Evolutionary conservation across 2,329 filamentous ascomycete species (phyloP).

Genomic region (Nakataea oryzae): DNA sequence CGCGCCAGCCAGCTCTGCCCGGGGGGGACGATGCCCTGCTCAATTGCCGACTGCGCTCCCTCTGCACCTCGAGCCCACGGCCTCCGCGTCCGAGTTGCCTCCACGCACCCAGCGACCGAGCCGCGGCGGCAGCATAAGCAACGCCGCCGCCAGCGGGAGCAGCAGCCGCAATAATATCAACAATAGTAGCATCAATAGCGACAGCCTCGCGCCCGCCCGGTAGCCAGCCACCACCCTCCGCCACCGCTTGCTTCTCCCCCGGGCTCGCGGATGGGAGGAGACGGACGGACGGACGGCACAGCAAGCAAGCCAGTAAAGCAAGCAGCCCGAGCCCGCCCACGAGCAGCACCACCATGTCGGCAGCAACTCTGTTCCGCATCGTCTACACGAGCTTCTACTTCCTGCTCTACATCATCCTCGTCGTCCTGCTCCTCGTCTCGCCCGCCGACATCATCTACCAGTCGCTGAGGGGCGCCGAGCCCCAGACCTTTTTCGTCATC

Average conservation of each 20-base stretch:
- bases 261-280: background rate
- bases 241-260: no score
- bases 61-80: background rate
- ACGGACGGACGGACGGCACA: background rate
- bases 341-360: slow-evolving; percentile 24
- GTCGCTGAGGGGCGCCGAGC: slow-evolving; percentile 33
- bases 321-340: background rate
- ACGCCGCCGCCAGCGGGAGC: no score
- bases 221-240: no score
- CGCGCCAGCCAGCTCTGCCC: background rate
- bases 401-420: slow-evolving; percentile 61
- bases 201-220: background rate
- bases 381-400: slow-evolving; percentile 74
- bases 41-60: background rate
- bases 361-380: slow-evolving; percentile 56
- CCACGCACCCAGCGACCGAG: no score
- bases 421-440: slow-evolving; percentile 66
- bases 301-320: slow-evolving; percentile 5
- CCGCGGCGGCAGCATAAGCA: no score
- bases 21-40: background rate
- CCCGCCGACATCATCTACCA: slow-evolving; percentile 75
- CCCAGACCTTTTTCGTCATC: slow-evolving; percentile 54
- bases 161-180: background rate
- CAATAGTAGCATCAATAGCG: background rate
- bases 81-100: background rate